A percentile compares a stretch with the other conserved stretches of the same genome.
These are phyloP conservation scores for Lactarius evosmus DNA, from an alignment of 768 basidiomycete genomes.

Conservation along the genomic window DNA sequence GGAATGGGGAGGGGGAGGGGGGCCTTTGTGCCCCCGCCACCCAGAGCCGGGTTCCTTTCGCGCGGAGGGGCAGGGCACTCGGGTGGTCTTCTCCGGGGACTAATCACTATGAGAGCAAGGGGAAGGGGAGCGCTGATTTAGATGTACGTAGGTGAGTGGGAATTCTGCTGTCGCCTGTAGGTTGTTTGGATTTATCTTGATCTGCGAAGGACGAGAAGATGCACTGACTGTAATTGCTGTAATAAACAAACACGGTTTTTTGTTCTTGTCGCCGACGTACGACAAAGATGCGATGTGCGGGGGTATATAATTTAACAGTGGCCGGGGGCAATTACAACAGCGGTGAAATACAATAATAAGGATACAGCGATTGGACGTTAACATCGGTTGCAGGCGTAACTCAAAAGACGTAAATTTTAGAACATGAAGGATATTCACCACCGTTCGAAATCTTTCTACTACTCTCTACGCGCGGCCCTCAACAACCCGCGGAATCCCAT, in stretches of 20 bases:
- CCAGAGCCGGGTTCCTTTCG: conserved; percentile 19
- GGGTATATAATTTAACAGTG: not conserved
- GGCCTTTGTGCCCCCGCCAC: conserved; percentile 19
- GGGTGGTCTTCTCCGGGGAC: conserved; percentile 7
- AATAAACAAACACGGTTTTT: not conserved
- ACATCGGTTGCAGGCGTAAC: not conserved
- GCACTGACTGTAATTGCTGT: not conserved
- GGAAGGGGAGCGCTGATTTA: conserved; percentile 8
- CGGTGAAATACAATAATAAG: not conserved
- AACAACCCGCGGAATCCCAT: not conserved
- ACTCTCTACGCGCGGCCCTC: not conserved
- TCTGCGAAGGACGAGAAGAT: not conserved
- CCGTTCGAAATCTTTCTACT: not conserved
- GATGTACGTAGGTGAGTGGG: not conserved
- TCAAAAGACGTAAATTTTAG: not conserved
- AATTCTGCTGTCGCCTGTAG: not conserved
- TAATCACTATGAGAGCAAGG: not conserved
- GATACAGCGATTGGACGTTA: not conserved
- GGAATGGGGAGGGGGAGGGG: conserved; percentile 13
- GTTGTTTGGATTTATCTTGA: not conserved
- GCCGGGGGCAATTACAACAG: not conserved
- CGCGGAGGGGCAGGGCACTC: conserved; percentile 7
- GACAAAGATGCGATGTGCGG: not conserved
- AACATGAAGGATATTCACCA: not conserved
- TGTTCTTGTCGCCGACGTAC: not conserved